Evolutionary conservation across 2,329 filamentous ascomycete species (phyloP), one percentile per base, ranked within the genome.

Genomic region (Xylariaceae sp.): DNA sequence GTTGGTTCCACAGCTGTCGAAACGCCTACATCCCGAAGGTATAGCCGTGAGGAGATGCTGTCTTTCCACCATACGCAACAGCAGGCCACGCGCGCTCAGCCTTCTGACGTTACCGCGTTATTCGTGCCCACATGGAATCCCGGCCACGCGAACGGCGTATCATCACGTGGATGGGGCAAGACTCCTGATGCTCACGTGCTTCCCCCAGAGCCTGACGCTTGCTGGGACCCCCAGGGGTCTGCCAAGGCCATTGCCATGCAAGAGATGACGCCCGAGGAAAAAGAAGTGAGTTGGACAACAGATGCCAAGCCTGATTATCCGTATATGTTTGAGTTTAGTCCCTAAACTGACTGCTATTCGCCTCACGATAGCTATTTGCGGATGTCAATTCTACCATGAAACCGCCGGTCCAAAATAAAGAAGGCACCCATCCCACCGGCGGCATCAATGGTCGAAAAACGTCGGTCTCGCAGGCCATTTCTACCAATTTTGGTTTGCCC

Each of bases 331-430:
- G 44, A 42, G 15, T 44, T n/a, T 53, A 55, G 48, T 23, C 50
- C 57, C 54, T 64, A 68, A 67, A 65, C 1, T 34, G 18, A 61
- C 66, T 71, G 63, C 72, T 61, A 61, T 65, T 58, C 9, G 3
- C 17, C 39, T 47, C 44, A 50, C 67, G 73, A 10, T 57, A 96
- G 88, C 78, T 89, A 64, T 97, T 97, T 74, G 76, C 83, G 54
- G 94, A 95, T 64, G 92, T 99, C 71, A 99, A 97, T 74, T 97
- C 94, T 42, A 89, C 92, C 39, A 79, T 97, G 67, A 97, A 97
- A 75, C 88, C 90, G 7, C 89, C 90, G 17, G 84, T 86, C 37
- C 88, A 90, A 70, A 93, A 90, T 61, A 86, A 87, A 68, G 81
- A 84, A 48, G 77, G 85, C 76, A 74, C 80, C 74, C 61, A 81